Evolutionary conservation across 2,329 filamentous ascomycete genomes (phyloP).

Genomic region (Monosporascus sp.): DNA sequence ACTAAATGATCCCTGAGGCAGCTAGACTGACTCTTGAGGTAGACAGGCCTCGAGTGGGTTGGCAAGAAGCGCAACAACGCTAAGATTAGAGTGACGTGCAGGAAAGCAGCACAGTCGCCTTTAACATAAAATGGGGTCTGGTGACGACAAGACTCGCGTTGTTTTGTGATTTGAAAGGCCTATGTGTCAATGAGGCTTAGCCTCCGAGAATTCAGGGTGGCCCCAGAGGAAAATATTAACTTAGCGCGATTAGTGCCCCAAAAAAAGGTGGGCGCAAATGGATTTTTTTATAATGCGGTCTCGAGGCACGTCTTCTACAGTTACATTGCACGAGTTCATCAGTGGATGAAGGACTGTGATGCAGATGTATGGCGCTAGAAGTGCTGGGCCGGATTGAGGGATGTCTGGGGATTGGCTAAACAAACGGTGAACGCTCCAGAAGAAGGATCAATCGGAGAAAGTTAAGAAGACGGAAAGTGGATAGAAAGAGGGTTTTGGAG

Average conservation of each 20-base stretch:
- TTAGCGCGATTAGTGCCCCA: constrained; percentile 27
- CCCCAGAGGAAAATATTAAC: constrained; percentile 2
- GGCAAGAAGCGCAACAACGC: not conserved
- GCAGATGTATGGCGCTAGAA: not conserved
- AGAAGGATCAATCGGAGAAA: not conserved
- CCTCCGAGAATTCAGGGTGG: constrained; percentile 22
- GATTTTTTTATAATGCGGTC: constrained; percentile 24
- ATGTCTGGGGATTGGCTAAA: not conserved
- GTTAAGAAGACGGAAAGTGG: not conserved
- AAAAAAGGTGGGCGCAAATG: constrained; percentile 21
- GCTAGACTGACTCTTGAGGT: constrained; percentile 24
- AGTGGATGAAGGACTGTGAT: not conserved
- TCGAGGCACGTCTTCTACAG: constrained; percentile 15
- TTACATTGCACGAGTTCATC: not conserved
- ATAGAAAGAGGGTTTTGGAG: not conserved
- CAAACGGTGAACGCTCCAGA: not conserved
- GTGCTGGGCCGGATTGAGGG: not conserved
- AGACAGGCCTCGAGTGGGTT: not conserved
- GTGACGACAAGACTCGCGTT: constrained; percentile 18
- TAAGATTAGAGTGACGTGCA: not conserved
- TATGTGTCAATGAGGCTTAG: constrained; percentile 16
- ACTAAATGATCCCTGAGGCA: constrained; percentile 16
- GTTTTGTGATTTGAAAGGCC: constrained; percentile 11
- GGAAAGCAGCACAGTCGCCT: not conserved
- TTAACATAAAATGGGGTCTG: constrained; percentile 6